Conservation (phyloP, 106 monocot genomes). For the Platanthera guangdongensis region DNA sequence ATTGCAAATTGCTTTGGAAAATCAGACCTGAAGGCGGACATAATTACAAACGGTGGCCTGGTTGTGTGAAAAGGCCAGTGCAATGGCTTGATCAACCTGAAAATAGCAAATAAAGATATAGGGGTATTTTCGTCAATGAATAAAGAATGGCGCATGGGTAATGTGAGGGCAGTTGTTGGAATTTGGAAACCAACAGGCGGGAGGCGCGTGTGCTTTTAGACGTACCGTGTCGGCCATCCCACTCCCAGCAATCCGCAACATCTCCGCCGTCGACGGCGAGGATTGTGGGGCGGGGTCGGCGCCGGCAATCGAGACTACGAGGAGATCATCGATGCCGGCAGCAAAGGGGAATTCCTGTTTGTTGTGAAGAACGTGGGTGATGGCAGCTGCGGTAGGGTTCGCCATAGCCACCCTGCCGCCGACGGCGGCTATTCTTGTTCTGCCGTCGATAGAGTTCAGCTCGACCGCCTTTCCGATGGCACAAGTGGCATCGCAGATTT, state of each 20-base stretch:
- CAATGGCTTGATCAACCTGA: constrained; percentile 25
- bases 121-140: background rate
- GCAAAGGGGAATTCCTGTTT: constrained; percentile 76
- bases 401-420: constrained; percentile 44
- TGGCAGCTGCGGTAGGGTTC: constrained; percentile 75
- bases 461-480: constrained; percentile 13
- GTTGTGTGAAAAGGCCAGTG: constrained; percentile 17
- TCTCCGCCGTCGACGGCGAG: constrained; percentile 4
- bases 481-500: constrained; percentile 60
- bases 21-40: constrained; percentile 20
- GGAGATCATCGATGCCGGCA: constrained; percentile 48
- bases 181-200: constrained; percentile 4
- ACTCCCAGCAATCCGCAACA: constrained; percentile 21
- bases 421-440: constrained; percentile 30
- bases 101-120: background rate
- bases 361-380: constrained; percentile 95
- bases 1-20: background rate
- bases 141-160: background rate
- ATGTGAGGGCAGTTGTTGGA: background rate
- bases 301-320: constrained; percentile 54
- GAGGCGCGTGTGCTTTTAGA: background rate
- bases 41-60: constrained; percentile 13
- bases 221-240: constrained; percentile 35
- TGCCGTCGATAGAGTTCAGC: constrained; percentile 40
- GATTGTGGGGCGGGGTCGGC: background rate